Percentiles rank a stretch among this genome's conserved stretches.
Evolutionary conservation across 768 basidiomycete genomes (phyloP).

Genomic region (Chalciporus piperatus): DNA sequence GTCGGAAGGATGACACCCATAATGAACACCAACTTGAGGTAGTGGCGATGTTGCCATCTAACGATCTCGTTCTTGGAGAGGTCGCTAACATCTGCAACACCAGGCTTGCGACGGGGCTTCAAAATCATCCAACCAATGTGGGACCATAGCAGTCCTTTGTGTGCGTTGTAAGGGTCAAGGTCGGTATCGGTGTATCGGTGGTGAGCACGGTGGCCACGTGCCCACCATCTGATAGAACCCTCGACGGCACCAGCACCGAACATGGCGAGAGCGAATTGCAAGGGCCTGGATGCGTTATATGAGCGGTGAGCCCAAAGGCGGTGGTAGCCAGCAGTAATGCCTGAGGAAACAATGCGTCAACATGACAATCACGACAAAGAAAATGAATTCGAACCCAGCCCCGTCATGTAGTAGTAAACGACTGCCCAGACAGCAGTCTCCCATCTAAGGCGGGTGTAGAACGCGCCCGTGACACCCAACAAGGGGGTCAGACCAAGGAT

Average conservation of each 20-base stretch:
- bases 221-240: slow-evolving; percentile 99
- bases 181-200: slow-evolving; percentile 97
- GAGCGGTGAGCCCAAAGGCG: slow-evolving; percentile 95
- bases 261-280: slow-evolving; percentile 83
- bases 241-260: slow-evolving; percentile 91
- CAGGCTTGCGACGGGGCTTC: slow-evolving; percentile 86
- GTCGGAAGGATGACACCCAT: slow-evolving; percentile 78
- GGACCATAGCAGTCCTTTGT: slow-evolving; percentile 82
- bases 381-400: slow-evolving; percentile 62
- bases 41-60: slow-evolving; percentile 85
- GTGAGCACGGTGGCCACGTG: slow-evolving; percentile 94
- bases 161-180: slow-evolving; percentile 93
- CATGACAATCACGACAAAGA: slow-evolving; percentile 26
- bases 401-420: slow-evolving; percentile 75
- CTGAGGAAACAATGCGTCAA: slow-evolving; percentile 36
- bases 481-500: slow-evolving; percentile 74
- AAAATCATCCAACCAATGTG: slow-evolving; percentile 93
- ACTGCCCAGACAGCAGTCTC: slow-evolving; percentile 71
- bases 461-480: slow-evolving; percentile 70
- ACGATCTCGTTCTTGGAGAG: slow-evolving; percentile 77
- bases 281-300: slow-evolving; percentile 84
- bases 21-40: slow-evolving; percentile 62
- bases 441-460: slow-evolving; percentile 61
- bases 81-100: slow-evolving; percentile 88
- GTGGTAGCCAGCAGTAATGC: slow-evolving; percentile 94